These are phyloP conservation scores for Phytophthora europaea DNA, from an alignment of 352 stramenopile genomes.

Conservation along the genomic window DNA sequence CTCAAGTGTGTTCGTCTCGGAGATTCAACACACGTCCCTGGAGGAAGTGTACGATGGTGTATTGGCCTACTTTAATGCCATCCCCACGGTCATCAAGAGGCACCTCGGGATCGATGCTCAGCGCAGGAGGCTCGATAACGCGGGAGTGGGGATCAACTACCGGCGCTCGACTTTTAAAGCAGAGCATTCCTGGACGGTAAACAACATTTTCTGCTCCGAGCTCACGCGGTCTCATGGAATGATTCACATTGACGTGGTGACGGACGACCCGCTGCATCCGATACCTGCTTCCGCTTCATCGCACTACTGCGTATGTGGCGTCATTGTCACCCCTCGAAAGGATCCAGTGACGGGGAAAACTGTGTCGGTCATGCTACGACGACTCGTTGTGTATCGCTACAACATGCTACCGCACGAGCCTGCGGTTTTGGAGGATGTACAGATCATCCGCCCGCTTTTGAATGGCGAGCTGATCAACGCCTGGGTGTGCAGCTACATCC, in stretches of 20 bases:
- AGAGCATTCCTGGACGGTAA: slow-evolving; percentile 23
- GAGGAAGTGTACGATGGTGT: slow-evolving; percentile 45
- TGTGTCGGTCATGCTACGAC: slow-evolving; percentile 38
- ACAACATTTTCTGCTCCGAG: slow-evolving; percentile 44
- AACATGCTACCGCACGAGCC: slow-evolving; percentile 42
- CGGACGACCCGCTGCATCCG: slow-evolving; percentile 43
- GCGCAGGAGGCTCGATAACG: slow-evolving; percentile 31
- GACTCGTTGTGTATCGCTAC: slow-evolving; percentile 48
- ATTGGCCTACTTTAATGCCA: slow-evolving; percentile 42
- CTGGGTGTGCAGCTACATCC: background rate
- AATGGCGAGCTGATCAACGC: background rate
- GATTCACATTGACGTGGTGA: slow-evolving; percentile 48
- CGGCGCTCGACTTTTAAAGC: slow-evolving; percentile 42
- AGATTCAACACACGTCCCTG: slow-evolving; percentile 50
- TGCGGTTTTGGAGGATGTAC: background rate
- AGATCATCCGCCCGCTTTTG: background rate
- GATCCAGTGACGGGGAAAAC: slow-evolving; percentile 25
- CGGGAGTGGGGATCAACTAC: slow-evolving; percentile 37
- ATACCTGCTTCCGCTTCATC: slow-evolving; percentile 16
- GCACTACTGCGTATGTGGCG: slow-evolving; percentile 36
- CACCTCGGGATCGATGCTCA: slow-evolving; percentile 43
- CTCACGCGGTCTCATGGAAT: slow-evolving; percentile 38
- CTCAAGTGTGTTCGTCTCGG: slow-evolving; percentile 46
- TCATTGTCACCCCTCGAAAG: slow-evolving; percentile 40
- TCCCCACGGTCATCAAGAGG: slow-evolving; percentile 43